A percentile compares a stretch with the other conserved stretches of the same genome.
phyloP scores from a whole-genome alignment of 176 grass and related monocot genomes.

The Carex parvula region DNA sequence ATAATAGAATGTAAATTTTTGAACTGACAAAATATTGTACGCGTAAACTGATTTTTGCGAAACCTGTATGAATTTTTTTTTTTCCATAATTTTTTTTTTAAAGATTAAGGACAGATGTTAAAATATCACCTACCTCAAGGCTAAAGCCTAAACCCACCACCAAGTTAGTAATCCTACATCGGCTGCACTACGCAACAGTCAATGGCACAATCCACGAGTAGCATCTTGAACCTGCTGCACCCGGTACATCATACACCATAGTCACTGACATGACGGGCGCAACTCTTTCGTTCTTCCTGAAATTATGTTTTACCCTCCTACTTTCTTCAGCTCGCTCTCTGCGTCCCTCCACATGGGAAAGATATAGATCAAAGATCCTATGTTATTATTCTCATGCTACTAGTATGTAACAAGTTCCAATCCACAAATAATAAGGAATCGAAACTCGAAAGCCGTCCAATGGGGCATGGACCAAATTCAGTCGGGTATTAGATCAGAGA shows the following conservation, averaged over 20 bases:
- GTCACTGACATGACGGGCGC: neutral
- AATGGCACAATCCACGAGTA: neutral
- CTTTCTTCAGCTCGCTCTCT: neutral
- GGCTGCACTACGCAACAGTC: conserved; percentile 6
- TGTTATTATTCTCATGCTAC: neutral
- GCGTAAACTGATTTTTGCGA: too few relatives aligned
- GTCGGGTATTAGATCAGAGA: too few relatives aligned
- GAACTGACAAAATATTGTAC: too few relatives aligned
- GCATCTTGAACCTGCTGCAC: neutral
- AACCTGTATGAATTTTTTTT: too few relatives aligned
- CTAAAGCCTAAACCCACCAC: neutral
- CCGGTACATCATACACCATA: neutral
- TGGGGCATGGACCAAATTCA: too few relatives aligned
- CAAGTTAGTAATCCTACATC: too few relatives aligned
- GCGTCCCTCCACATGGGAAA: neutral
- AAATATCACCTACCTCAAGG: neutral
- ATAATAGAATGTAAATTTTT: too few relatives aligned
- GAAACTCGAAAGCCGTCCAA: too few relatives aligned
- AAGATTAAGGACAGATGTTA: neutral
- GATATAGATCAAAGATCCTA: neutral
- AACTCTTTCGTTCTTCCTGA: too few relatives aligned
- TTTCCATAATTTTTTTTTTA: neutral
- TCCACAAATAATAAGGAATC: neutral
- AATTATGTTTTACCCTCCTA: neutral
- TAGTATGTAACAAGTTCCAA: neutral